These are phyloP conservation scores for Aspergillus indologenus DNA, from an alignment of 495 filamentous ascomycete genomes.

Conservation along the genomic window DNA sequence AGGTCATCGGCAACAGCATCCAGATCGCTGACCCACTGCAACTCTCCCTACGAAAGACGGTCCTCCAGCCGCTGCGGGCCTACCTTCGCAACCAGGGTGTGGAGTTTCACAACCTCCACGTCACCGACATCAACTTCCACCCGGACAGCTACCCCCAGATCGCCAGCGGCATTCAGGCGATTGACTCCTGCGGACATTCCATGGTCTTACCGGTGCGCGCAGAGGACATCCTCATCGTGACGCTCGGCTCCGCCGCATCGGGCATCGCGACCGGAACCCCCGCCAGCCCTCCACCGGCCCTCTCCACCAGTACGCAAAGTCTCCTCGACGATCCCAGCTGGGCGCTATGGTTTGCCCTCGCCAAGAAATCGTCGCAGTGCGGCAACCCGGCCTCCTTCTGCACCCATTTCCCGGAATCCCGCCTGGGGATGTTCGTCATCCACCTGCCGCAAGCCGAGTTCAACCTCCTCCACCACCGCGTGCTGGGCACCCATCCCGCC, in stretches of 20 bases:
- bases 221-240: constrained; percentile 25
- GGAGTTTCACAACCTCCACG: constrained; percentile 34
- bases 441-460: constrained; percentile 34
- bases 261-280: constrained; percentile 23
- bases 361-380: constrained; percentile 20
- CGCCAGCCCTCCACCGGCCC: neutral
- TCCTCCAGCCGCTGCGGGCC: constrained; percentile 33
- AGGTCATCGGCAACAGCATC: constrained; percentile 21
- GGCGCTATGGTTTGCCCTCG: constrained; percentile 24
- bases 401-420: constrained; percentile 27
- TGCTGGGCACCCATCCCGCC: constrained; percentile 14
- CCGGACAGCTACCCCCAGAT: constrained; percentile 15
- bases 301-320: constrained; percentile 9
- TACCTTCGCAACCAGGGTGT: constrained; percentile 39
- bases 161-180: constrained; percentile 15
- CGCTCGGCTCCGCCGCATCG: constrained; percentile 23
- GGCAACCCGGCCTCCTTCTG: constrained; percentile 38
- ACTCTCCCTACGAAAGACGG: constrained; percentile 35
- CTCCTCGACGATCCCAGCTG: constrained; percentile 22
- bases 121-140: constrained; percentile 14
- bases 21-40: constrained; percentile 14
- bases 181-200: constrained; percentile 2
- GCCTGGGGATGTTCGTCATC: constrained; percentile 37
- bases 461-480: constrained; percentile 18
- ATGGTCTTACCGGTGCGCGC: constrained; percentile 15